Evolutionary conservation across 2,329 filamentous ascomycete genomes (phyloP), one percentile per base, ranked within the genome.

Genomic region (Stagonosporopsis vannaccii): DNA sequence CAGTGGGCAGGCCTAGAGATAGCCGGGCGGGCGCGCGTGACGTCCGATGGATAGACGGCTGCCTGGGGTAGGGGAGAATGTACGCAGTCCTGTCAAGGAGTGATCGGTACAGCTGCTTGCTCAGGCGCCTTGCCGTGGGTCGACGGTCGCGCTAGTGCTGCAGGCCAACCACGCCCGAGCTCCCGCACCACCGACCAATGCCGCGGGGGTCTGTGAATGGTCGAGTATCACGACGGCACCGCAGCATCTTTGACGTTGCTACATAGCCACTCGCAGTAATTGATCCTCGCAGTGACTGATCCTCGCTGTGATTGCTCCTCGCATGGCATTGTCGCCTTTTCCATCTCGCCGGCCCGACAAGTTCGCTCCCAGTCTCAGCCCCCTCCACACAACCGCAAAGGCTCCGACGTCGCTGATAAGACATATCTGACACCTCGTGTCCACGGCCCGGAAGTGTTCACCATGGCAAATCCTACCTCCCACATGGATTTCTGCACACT

Each of bases 401-500:
- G 30, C 33, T 20, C 41, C 50, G 26, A 46, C 19, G 5, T 46
- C 50, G 41, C 50, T 37, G 50, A 47, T 46, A 40, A 52, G 50
- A 23, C 20, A 25, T 17, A 39, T 30, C n/a, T 17, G 12, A 20
- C 25, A 17, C n/a, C n/a, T 20, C 15, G n/a, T 26, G 22, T 12
- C 30, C 13, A 15, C 32, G 2, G 8, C 1, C 11, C 30, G 12
- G n/a, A 30, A n/a, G 13, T 15, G 25, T 30, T 12, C 22, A 19
- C n/a, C 15, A 49, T 44, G 45, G 39, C 51, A 0, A 26, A n/a
- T 13, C 1, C 17, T 6, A 20, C n/a, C 13, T 36, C 52, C 6
- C 13, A 2, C 19, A 77, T 85, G 40, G 83, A 86, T 54, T 87
- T 87, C 61, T 84, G 81, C 72, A 86, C 84, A 0, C 71, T 87